Percentiles rank a stretch among this genome's conserved stretches.
phyloP scores from a whole-genome alignment of 2,329 filamentous ascomycete species.

The Kalmusia sp. region DNA sequence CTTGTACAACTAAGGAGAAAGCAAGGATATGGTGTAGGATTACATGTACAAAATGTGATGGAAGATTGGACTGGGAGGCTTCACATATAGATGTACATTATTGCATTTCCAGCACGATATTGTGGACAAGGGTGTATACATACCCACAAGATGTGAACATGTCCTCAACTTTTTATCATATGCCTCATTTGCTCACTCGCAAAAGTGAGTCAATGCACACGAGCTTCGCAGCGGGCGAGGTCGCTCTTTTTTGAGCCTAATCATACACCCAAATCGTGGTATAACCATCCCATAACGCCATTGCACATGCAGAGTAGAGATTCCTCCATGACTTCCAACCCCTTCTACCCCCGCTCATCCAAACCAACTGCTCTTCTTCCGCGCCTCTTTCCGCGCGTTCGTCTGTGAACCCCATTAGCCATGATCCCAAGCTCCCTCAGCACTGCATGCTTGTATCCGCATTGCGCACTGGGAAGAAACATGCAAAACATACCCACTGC shows the following conservation, averaged over 20 bases:
- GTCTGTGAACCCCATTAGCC: no score
- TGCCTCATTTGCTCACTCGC: no score
- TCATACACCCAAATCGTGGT: slow-evolving; percentile 3
- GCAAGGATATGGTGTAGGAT: slow-evolving; percentile 6
- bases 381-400: slow-evolving; percentile 29
- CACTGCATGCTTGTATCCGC: not conserved
- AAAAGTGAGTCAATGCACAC: no score
- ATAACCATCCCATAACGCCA: slow-evolving; percentile 9
- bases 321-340: not conserved
- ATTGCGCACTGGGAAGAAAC: not conserved
- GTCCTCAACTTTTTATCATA: no score
- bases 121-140: not conserved
- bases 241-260: no score
- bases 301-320: slow-evolving; percentile 18
- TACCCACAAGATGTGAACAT: not conserved
- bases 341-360: slow-evolving; percentile 6
- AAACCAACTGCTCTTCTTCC: slow-evolving; percentile 28
- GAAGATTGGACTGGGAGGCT: not conserved
- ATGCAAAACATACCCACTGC: slow-evolving; percentile 75
- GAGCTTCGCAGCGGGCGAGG: no score
- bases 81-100: slow-evolving; percentile 11
- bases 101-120: not conserved
- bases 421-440: not conserved
- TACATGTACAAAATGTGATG: slow-evolving; percentile 4
- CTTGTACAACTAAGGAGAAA: slow-evolving; percentile 24